phyloP scores from a whole-genome alignment of 768 basidiomycete species.

The Kwoniella mangroviensis region DNA sequence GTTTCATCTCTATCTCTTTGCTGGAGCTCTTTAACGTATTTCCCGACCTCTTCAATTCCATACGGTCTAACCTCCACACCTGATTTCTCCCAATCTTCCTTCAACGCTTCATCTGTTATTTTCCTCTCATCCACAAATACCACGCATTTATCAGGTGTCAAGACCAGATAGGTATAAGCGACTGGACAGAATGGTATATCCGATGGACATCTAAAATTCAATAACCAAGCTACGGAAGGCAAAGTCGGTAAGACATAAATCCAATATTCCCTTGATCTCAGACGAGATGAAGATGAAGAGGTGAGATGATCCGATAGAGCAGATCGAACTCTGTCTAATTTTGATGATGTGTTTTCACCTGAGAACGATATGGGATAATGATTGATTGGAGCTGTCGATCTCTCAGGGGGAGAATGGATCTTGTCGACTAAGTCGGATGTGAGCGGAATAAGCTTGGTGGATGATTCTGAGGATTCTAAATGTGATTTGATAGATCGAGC shows the following conservation, averaged over 20 bases:
- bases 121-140: constrained; percentile 71
- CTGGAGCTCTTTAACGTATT: constrained; percentile 29
- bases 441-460: constrained; percentile 40
- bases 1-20: constrained; percentile 63
- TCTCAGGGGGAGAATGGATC: constrained; percentile 61
- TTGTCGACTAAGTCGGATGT: constrained; percentile 47
- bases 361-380: constrained; percentile 68
- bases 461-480: constrained; percentile 18
- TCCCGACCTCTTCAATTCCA: constrained; percentile 64
- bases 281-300: neutral
- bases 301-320: constrained; percentile 31
- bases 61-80: constrained; percentile 60
- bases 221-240: constrained; percentile 73
- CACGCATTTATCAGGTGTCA: constrained; percentile 66
- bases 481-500: constrained; percentile 28
- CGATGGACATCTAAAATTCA: constrained; percentile 79
- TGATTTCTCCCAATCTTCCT: constrained; percentile 24
- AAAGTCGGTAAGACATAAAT: constrained; percentile 66
- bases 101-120: constrained; percentile 22
- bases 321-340: constrained; percentile 69
- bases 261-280: constrained; percentile 54
- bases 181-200: constrained; percentile 93
- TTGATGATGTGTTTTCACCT: constrained; percentile 66
- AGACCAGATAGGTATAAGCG: constrained; percentile 83
- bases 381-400: constrained; percentile 63